Evolutionary conservation across 2,329 filamentous ascomycete genomes (phyloP).

Genomic region (Fusarium bulbicola): DNA sequence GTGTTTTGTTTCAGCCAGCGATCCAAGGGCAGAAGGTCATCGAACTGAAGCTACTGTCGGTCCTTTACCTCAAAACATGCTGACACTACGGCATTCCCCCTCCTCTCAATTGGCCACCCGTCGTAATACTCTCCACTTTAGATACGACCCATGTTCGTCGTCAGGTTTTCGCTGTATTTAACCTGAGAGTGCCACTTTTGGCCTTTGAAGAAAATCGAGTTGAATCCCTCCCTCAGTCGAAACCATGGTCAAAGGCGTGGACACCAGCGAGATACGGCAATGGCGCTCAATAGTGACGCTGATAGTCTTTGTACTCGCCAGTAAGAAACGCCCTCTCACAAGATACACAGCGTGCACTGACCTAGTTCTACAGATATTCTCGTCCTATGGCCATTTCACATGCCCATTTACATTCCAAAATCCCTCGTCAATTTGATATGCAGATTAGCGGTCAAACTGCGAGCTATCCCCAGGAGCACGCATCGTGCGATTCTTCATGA

Average conservation of each 20-base stretch:
- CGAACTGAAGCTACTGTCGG: constrained; percentile 2
- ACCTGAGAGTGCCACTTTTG: neutral
- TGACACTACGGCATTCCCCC: neutral
- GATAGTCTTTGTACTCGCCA: constrained; percentile 74
- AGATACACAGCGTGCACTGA: neutral
- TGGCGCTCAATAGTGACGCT: constrained; percentile 78
- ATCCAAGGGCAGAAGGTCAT: neutral
- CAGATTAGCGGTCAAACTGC: constrained; percentile 46
- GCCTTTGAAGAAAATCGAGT: neutral
- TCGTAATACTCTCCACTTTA: neutral
- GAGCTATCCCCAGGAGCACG: constrained; percentile 61
- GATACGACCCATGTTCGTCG: neutral
- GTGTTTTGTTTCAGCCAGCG: neutral
- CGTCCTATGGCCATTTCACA: constrained; percentile 74
- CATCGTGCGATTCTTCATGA: constrained; percentile 36
- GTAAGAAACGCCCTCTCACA: constrained; percentile 59
- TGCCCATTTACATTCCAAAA: constrained; percentile 69
- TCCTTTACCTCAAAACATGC: neutral
- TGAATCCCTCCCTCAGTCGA: neutral
- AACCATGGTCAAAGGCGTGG: constrained; percentile 17
- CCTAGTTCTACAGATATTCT: constrained; percentile 63
- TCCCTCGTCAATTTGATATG: constrained; percentile 56
- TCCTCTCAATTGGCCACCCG: neutral
- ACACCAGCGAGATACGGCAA: constrained; percentile 58
- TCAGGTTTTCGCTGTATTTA: constrained; percentile 6